Evolutionary conservation across 2,329 filamentous ascomycete genomes (phyloP), one percentile per base, ranked within the genome.

Genomic region (Diaporthe citri): DNA sequence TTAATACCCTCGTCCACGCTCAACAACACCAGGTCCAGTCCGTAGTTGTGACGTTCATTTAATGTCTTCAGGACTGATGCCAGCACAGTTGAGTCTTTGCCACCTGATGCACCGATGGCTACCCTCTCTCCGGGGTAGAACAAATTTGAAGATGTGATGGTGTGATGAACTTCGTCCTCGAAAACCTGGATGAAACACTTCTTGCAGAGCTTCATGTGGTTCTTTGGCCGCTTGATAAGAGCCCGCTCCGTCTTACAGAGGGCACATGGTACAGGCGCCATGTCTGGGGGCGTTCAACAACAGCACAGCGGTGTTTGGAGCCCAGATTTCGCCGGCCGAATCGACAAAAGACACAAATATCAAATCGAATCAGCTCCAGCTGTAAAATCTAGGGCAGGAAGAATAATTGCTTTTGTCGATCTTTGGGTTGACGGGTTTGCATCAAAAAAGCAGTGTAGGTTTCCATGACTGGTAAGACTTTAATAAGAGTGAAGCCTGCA

Each of bases 1-100:
- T 94, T 97, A 86, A 99, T 99, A 9, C 97, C 97, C 84, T 99
- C 97, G 79, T 99, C 97, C 80, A 99, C 96, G 76, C 94, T 97
- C 56, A 99, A 88, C 0, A 99, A 88, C 0, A 97, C 90, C 3
- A 99, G 89, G 57, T 98, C 91, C 7, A 99, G 87, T 1, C 93
- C 94, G 82, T 98, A 98, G 78, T 93, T 88, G 82, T 98, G 91
- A 60, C 96, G 91, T 82, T 97, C 95, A 80, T 99, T 98, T 4
- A 99, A 87, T 0, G 95, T 98, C 83, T 98, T 98, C 71, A 99
- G 89, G 0, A 99, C 96, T 0, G 95, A 97, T 6, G 97, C 97
- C 15, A 99, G 89, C 0, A 99, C 97, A 0, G 97, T 99, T 71
- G 95, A 98, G 84, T 99, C 97, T 85, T 99, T 99, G 79, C 97